Evolutionary conservation across 2,329 filamentous ascomycete species (phyloP), one percentile per base, ranked within the genome.

Genomic region (Neophaeococcomyces mojaviensis): DNA sequence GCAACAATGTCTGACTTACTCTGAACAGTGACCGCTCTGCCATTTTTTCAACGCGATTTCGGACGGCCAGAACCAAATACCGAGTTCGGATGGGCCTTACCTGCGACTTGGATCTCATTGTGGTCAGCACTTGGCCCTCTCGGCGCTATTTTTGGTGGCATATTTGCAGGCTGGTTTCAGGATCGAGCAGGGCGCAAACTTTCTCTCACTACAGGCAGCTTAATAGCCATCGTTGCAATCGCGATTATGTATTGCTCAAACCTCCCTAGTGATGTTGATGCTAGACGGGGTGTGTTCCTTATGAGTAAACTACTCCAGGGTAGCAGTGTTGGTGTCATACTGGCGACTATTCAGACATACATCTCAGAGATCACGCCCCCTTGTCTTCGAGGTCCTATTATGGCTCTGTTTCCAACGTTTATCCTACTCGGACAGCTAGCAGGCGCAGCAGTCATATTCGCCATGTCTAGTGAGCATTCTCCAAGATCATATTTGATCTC

Each of bases 391-490:
- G 73, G 69, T 2, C 66, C 72, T 0, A 62, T 68, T 2, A 66
- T 76, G 55, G 70, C 71, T 1, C 64, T 75, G 37, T 69, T 74
- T 41, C 72, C 73, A 3, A 67, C 68, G 2, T 72, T 74, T 53
- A 72, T 66, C 15, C 62, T 74, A 3, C 51, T 74, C 0, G 72
- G 72, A 8, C 70, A 76, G 55, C 59, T 76, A 13, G 61, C 72
- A 8, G 72, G 72, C 1, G 63, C 68, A 7, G 55, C 61, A 7
- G 64, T 71, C 16, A 65, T 74, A 16, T 71, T 35, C n/a, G n/a
- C 33, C 20, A 10, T 31, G 10, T 42, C 22, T 18, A n/a, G 19
- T 22, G 6, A 12, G 5, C 20, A 42, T 4, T 6, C 20, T 8
- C 4, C 20, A 12, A 18, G n/a, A 2, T 57, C 67, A 13, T 64